Percentiles rank a stretch among this genome's conserved stretches.
These are phyloP conservation scores for Pseudogymnoascus sp. DNA, from an alignment of 2,329 filamentous ascomycete species.

Conservation along the genomic window DNA sequence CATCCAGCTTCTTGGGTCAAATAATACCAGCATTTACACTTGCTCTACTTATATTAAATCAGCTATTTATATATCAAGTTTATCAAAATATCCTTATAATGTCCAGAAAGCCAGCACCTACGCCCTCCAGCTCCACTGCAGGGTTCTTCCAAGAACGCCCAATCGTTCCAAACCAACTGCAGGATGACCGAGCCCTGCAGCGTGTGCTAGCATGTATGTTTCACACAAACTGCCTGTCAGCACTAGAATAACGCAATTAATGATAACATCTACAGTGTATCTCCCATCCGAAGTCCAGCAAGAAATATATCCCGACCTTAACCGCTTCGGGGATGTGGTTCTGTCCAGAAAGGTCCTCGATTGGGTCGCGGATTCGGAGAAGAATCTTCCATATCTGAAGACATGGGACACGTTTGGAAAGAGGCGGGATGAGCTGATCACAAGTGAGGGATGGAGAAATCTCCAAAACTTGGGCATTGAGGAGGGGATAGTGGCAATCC, in stretches of 20 bases:
- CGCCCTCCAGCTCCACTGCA: slow-evolving; percentile 29
- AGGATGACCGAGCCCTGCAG: slow-evolving; percentile 44
- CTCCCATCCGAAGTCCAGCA: slow-evolving; percentile 21
- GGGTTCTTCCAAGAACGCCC: slow-evolving; percentile 50
- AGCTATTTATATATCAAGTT: not conserved
- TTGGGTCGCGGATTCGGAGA: slow-evolving; percentile 55
- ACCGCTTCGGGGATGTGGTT: slow-evolving; percentile 40
- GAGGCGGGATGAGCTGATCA: slow-evolving; percentile 50
- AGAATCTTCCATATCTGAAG: slow-evolving; percentile 37
- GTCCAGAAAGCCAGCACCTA: not conserved
- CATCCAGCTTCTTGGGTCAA: not conserved
- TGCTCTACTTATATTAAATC: not conserved
- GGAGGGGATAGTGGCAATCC: slow-evolving; percentile 36
- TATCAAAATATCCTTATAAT: slow-evolving; percentile 2
- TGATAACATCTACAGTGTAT: slow-evolving; percentile 20
- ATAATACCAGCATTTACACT: not conserved
- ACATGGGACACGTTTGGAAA: slow-evolving; percentile 54
- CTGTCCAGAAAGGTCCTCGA: slow-evolving; percentile 46
- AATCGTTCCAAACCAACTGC: slow-evolving; percentile 45
- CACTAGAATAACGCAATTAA: slow-evolving; percentile 16
- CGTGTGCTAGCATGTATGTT: slow-evolving; percentile 42
- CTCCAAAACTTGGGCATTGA: slow-evolving; percentile 50
- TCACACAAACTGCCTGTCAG: not conserved
- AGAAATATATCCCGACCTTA: slow-evolving; percentile 16
- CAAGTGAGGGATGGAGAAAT: slow-evolving; percentile 56